Base-by-base conservation (phyloP, 768 basidiomycete species). In the Suillus plorans region DNA sequence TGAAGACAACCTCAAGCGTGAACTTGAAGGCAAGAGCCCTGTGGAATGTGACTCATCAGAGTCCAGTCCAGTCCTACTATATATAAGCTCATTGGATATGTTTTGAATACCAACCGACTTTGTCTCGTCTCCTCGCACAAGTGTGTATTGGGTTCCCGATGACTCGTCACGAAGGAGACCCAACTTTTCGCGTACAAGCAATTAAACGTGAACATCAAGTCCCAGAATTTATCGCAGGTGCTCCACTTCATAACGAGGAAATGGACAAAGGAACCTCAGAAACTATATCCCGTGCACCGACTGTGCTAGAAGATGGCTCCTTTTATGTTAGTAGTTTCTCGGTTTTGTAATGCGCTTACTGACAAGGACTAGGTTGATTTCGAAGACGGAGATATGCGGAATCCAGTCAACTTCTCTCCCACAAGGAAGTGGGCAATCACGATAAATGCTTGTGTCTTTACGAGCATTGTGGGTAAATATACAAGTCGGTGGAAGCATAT, bases 401-500 rank as follows among this genome's bases (percentile, higher is more conserved):
- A 84, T 65, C 82, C 83, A n/a, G 28, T 69, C 22, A 77, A 77
- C 62, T 83, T 80, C 64, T 70, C 77, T 16, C 56, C 66, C 4
- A 64, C 70, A 2, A 78, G 70, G 64, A 85, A 84, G 76, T 85
- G 84, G 79, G 67, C 67, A 28, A 76, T 80, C 49, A 80, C 79
- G 0, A 57, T 78, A 28, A 73, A 70, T 37, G 77, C 72, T 28
- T 79, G 77, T 68, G 73, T 64, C 16, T 73, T 78, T 61, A 77
- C 79, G 41, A 71, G 67, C 55, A 64, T 79, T 63, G 63, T 73
- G 56, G 74, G 79, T 73, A 67, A 60, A 70, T 67, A 31, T 45
- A 28, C 67, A 63, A 50, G 60, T 42, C 18, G 8, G 9, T 42
- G 2, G 13, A 36, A n/a, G 4, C 22, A 7, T 5, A 61, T 10